phyloP scores from a whole-genome alignment of 805 yeast genomes.

The Jamesozyma gamospora region DNA sequence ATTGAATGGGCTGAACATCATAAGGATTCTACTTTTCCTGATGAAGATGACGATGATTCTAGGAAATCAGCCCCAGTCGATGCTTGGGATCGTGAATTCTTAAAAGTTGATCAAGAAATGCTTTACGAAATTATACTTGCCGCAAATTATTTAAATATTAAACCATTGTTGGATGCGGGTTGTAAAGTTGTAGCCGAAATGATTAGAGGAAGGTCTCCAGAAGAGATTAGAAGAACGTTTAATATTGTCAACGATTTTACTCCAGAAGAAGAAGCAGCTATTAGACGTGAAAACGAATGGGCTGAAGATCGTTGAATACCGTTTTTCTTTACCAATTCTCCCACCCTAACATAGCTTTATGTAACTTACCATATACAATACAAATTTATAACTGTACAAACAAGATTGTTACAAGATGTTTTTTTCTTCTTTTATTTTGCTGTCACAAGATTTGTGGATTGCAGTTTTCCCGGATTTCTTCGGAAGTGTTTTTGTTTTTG shows the following conservation, averaged over 20 bases:
- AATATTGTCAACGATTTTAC: constrained; percentile 75
- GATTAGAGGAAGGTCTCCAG: constrained; percentile 74
- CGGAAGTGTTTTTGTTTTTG: too few relatives aligned
- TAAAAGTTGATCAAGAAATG: constrained; percentile 90
- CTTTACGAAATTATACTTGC: constrained; percentile 70
- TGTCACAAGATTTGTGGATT: too few relatives aligned
- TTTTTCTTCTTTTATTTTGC: too few relatives aligned
- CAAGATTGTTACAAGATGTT: too few relatives aligned
- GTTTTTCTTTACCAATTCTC: too few relatives aligned
- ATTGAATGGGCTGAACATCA: constrained; percentile 96
- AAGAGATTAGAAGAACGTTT: constrained; percentile 69
- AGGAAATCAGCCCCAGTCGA: constrained; percentile 86
- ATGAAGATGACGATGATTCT: constrained; percentile 74
- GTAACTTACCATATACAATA: too few relatives aligned
- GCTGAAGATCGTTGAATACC: constrained; percentile 61
- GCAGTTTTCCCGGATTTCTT: too few relatives aligned
- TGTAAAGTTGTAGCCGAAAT: constrained; percentile 77
- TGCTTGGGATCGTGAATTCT: constrained; percentile 91
- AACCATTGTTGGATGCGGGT: constrained; percentile 67
- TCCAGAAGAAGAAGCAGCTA: constrained; percentile 82
- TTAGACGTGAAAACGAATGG: constrained; percentile 83
- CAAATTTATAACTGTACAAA: too few relatives aligned
- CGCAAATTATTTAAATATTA: constrained; percentile 69
- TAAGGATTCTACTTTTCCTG: constrained; percentile 66
- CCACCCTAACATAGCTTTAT: too few relatives aligned